A percentile compares a stretch with the other conserved stretches of the same genome.
phyloP scores from a whole-genome alignment of 441 rosid genomes.

The Bruguiera hainesii region DNA sequence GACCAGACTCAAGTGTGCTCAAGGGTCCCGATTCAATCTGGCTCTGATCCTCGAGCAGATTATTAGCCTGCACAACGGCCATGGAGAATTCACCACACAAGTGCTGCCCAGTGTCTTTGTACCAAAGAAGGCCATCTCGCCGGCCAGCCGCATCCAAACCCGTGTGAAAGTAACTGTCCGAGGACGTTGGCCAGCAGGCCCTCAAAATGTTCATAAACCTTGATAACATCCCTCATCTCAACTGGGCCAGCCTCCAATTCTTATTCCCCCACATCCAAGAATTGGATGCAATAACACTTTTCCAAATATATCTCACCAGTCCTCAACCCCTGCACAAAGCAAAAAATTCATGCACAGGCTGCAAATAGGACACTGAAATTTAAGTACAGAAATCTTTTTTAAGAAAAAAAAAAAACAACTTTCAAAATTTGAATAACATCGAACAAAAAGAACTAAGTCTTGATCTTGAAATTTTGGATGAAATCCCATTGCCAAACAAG shows the following conservation, averaged over 20 bases:
- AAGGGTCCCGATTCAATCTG: slow-evolving; percentile 86
- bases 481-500: slow-evolving; percentile 2
- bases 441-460: slow-evolving; percentile 11
- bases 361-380: slow-evolving; percentile 7
- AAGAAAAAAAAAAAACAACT: slow-evolving; percentile 8
- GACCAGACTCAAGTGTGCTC: slow-evolving; percentile 65
- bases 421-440: not conserved
- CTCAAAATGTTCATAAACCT: slow-evolving; percentile 73
- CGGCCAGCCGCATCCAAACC: slow-evolving; percentile 69
- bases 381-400: not conserved
- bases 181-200: slow-evolving; percentile 84
- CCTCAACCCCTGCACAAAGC: slow-evolving; percentile 22
- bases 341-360: not conserved
- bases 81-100: slow-evolving; percentile 86
- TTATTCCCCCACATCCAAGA: slow-evolving; percentile 46
- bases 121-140: slow-evolving; percentile 92
- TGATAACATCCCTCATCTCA: slow-evolving; percentile 99
- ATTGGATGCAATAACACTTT: slow-evolving; percentile 36
- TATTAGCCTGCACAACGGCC: slow-evolving; percentile 98
- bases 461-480: slow-evolving; percentile 1
- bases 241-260: slow-evolving; percentile 43
- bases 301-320: slow-evolving; percentile 6
- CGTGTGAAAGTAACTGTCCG: slow-evolving; percentile 34
- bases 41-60: slow-evolving; percentile 93
- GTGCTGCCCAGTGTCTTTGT: slow-evolving; percentile 85